Conservation (phyloP, 495 filamentous ascomycete species). For the Amniculicola lignicola region DNA sequence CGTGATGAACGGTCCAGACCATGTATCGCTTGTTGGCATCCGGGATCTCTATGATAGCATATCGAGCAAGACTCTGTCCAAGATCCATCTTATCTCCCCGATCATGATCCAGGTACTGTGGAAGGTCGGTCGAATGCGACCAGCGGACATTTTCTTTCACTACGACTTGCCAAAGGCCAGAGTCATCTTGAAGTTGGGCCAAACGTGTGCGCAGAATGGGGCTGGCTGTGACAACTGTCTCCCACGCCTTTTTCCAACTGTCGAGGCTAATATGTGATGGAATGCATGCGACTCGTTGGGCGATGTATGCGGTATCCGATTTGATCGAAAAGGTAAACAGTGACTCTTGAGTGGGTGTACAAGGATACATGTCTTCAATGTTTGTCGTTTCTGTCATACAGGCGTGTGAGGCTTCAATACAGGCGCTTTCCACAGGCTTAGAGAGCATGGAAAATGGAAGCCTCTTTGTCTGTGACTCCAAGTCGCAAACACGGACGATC, state of each 20-base stretch:
- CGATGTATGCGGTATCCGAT: slow-evolving; percentile 44
- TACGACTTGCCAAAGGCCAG: slow-evolving; percentile 36
- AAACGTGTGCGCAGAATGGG: slow-evolving; percentile 47
- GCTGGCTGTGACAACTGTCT: slow-evolving; percentile 33
- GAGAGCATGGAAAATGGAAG: slow-evolving; percentile 51
- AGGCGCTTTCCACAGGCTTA: slow-evolving; percentile 26
- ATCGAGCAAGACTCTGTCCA: slow-evolving; percentile 18
- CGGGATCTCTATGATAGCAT: slow-evolving; percentile 18
- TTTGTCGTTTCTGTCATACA: slow-evolving; percentile 45
- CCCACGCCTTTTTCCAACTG: slow-evolving; percentile 50
- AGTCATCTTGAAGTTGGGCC: slow-evolving; percentile 32
- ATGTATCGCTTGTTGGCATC: slow-evolving; percentile 21
- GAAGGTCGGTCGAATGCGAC: slow-evolving; percentile 8
- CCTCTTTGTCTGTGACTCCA: slow-evolving; percentile 16
- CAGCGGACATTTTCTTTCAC: slow-evolving; percentile 16
- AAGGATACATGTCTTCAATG: slow-evolving; percentile 60
- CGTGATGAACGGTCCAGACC: slow-evolving; percentile 58
- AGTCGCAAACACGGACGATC: slow-evolving; percentile 1
- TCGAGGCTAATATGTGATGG: slow-evolving; percentile 42
- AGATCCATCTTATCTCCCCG: slow-evolving; percentile 14
- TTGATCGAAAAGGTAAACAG: slow-evolving; percentile 49
- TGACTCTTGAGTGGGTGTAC: slow-evolving; percentile 55
- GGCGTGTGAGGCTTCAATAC: slow-evolving; percentile 45
- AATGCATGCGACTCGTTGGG: slow-evolving; percentile 47
- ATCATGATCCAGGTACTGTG: slow-evolving; percentile 17